Base-by-base conservation (phyloP, 108 stramenopile genomes). In the Cylindrotheca fusiformis region DNA sequence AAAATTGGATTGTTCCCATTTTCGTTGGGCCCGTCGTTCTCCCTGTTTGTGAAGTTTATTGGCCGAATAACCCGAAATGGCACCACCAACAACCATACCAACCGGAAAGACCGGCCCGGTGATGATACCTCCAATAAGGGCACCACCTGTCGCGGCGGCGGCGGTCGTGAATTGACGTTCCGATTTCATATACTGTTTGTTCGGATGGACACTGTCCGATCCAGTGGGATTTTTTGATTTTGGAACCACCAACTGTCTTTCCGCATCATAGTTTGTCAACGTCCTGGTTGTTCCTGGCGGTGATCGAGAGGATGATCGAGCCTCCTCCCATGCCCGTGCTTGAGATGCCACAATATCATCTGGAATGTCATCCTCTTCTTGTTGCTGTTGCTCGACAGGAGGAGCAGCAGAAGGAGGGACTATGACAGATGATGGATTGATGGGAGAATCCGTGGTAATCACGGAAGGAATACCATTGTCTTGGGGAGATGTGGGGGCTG, bases 21-120 rank as follows among this genome's bases (percentile, higher is more conserved):
- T 62, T n/a, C 69, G 60, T 55, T 70, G 69, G 17, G 60, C 60
- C 20, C 53, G 44, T 45, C 69, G 69, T 62, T 70, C 69, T 19
- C 60, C 69, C 1, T 23, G 4, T 33, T 62, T 61, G 60, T 29
- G 33, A 14, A 70, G 50, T 32, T 62, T 55, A 31, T 70, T 70
- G 41, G 47, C 53, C 14, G 60, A 58, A 26, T 62, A 61, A 14
- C 60, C 69, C 52, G 60, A 60, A 2, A 46, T 46, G 36, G 52
- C 60, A 5, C 60, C 69, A 46, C 69, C 69, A 28, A 62, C 28
- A 8, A 62, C 60, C 52, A 55, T 41, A 22, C 69, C 69, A 10
- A 70, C 52, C 4, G 67, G 67, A 45, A 54, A 68, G 45, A 30
- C 56, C n/a, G 69, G 69, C 10, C 56, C 69, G 17, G 52, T 25